Conservation (phyloP, 495 filamentous ascomycete genomes). For the Thermothielavioides terrestris region DNA sequence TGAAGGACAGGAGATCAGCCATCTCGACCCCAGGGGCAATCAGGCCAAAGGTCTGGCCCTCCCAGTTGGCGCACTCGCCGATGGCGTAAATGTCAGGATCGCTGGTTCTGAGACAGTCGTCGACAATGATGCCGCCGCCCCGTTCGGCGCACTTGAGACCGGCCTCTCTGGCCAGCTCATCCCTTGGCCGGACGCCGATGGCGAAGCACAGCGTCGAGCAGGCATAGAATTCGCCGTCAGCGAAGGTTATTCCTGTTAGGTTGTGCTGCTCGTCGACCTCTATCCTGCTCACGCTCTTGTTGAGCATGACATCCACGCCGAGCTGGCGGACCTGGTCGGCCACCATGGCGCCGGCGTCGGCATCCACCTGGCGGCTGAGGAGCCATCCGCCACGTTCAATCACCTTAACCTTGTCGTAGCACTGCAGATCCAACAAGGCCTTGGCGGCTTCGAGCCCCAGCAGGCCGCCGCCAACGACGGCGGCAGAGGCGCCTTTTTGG, state of each 20-base stretch:
- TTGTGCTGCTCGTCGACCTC: conserved; percentile 56
- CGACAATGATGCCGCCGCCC: conserved; percentile 72
- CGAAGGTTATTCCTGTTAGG: conserved; percentile 70
- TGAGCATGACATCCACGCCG: conserved; percentile 78
- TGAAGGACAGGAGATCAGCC: conserved; percentile 93
- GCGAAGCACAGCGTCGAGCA: conserved; percentile 88
- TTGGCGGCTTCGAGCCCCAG: conserved; percentile 91
- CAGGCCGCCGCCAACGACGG: conserved; percentile 84
- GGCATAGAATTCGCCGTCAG: conserved; percentile 74
- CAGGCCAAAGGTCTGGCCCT: conserved; percentile 85
- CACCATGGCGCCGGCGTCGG: conserved; percentile 75
- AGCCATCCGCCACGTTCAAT: conserved; percentile 91
- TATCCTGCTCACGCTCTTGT: conserved; percentile 67
- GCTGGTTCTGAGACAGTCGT: conserved; percentile 63
- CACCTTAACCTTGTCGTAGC: conserved; percentile 68
- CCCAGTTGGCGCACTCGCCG: conserved; percentile 92
- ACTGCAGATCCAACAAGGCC: conserved; percentile 83
- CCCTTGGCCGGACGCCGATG: conserved; percentile 78
- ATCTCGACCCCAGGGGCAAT: conserved; percentile 94
- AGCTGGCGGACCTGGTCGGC: conserved; percentile 72
- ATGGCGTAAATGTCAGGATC: conserved; percentile 75
- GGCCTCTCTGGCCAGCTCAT: conserved; percentile 63
- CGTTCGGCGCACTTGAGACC: conserved; percentile 68
- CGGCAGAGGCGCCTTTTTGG: conserved; percentile 61
- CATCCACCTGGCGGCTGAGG: conserved; percentile 75